Evolutionary conservation across 176 grass and related monocot species (phyloP).

Genomic region (Poa pratensis): DNA sequence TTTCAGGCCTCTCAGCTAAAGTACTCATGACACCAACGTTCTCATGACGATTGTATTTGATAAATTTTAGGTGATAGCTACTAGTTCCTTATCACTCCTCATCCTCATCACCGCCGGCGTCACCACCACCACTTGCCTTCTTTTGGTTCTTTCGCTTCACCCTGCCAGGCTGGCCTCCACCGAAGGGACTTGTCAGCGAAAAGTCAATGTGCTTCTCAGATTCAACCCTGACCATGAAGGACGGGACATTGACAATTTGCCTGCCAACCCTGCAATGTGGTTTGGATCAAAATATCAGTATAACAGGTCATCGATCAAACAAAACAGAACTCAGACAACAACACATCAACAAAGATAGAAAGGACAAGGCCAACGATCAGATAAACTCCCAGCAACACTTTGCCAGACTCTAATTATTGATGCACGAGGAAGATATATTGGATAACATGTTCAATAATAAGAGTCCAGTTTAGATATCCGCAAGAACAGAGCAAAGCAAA

Average conservation of each 20-base stretch:
- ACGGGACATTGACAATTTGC: slow-evolving; percentile 75
- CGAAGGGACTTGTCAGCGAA: slow-evolving; percentile 69
- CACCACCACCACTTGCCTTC: slow-evolving; percentile 44
- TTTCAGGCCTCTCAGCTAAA: slow-evolving; percentile 27
- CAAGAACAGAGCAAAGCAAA: background rate
- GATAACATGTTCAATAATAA: background rate
- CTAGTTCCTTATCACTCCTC: slow-evolving; percentile 44
- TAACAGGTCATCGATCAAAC: too few relatives aligned
- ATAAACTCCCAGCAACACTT: background rate
- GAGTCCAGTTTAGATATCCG: background rate
- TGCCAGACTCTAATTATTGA: background rate
- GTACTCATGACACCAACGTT: slow-evolving; percentile 38
- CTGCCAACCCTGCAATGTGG: slow-evolving; percentile 61
- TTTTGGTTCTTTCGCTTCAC: slow-evolving; percentile 74
- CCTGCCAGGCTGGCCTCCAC: slow-evolving; percentile 55
- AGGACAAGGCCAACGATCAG: background rate
- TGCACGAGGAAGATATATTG: background rate
- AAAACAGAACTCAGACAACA: background rate
- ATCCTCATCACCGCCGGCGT: slow-evolving; percentile 52
- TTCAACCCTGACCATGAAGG: slow-evolving; percentile 76
- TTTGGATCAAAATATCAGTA: background rate
- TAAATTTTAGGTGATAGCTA: slow-evolving; percentile 37
- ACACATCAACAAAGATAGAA: background rate
- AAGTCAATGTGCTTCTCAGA: slow-evolving; percentile 80
- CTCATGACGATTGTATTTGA: slow-evolving; percentile 34